Evolutionary conservation across 2,329 filamentous ascomycete species (phyloP).

Genomic region (Colletotrichum lini): DNA sequence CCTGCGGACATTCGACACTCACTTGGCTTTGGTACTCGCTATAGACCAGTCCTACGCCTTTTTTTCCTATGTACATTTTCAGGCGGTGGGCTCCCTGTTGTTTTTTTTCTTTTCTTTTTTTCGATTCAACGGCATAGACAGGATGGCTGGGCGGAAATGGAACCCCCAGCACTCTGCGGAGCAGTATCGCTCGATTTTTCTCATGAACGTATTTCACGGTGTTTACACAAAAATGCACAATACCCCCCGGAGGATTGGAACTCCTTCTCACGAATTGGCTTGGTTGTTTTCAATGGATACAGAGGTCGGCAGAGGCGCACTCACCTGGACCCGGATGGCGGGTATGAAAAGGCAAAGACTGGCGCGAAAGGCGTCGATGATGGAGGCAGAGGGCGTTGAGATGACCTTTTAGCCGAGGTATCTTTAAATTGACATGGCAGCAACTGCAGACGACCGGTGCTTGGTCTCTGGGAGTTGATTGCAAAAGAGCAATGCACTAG

Average conservation of each 20-base stretch:
- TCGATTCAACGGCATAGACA: slow-evolving; percentile 32
- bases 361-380: slow-evolving; percentile 2
- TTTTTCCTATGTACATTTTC: slow-evolving; percentile 31
- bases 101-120: background rate
- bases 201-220: slow-evolving; percentile 33
- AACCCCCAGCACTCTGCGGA: slow-evolving; percentile 10
- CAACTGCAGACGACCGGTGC: background rate
- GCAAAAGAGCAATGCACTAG: slow-evolving; percentile 2
- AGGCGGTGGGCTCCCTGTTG: slow-evolving; percentile 1
- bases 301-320: slow-evolving; percentile 22
- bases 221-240: slow-evolving; percentile 43
- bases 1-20: slow-evolving; percentile 22
- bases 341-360: background rate
- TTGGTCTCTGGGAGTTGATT: background rate
- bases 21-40: slow-evolving; percentile 12
- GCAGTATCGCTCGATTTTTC: slow-evolving; percentile 36
- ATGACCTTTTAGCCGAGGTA: background rate
- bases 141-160: slow-evolving; percentile 11
- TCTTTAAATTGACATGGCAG: slow-evolving; percentile 10
- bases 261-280: slow-evolving; percentile 38
- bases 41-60: slow-evolving; percentile 13
- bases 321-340: slow-evolving; percentile 5
- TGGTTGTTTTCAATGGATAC: slow-evolving; percentile 30
- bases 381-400: background rate
- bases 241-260: slow-evolving; percentile 39